Base-by-base conservation (phyloP, 805 yeast genomes). In the Helenozyma baotianmanensis region DNA sequence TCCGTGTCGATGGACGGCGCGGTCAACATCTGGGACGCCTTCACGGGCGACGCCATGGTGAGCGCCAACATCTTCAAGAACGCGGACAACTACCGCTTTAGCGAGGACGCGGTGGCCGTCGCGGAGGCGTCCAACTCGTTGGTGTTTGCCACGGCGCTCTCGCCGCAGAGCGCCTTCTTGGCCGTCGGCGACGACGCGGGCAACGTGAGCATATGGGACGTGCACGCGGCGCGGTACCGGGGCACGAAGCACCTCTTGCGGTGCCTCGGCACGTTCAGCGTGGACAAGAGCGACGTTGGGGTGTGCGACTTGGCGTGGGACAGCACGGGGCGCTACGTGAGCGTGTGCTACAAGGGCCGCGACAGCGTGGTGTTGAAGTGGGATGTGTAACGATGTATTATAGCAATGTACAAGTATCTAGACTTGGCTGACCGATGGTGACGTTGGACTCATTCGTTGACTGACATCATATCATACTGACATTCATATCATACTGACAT, bases 101-200 rank as follows among this genome's bases (percentile, higher is more conserved):
- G 40, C 3, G 47, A 38, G 12, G 44, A 34, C 14, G 32, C 35
- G 9, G 40, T 29, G 11, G 26, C 30, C 13, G 31, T 30, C 6
- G 19, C 34, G 11, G 22, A 29, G 15, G 23, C 19, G 39, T 53
- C 64, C 3, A 80, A 80, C 16, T 50, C 66, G 4, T 76, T 88
- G 3, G 70, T 85, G 1, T 64, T 79, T 35, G 60, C 62, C 13
- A 77, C 79, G 2, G 54, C 64, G 1, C 39, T 82, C 6, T 76
- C 87, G 0, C 71, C 74, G 0, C 64, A 74, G 48, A 53, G 55
- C 27, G 50, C 58, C 9, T 65, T 58, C 45, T 54, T 80, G 17
- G 87, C 79, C 1, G 61, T 82, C 2, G 94, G 86, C 1, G 84
- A 80, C 25, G 72, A 75, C 34, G 75, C 74, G 24, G 88, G 90